A percentile compares a stretch with the other conserved stretches of the same genome.
These are phyloP conservation scores for Crithidia sp. DNA, from an alignment of 208 protist species.

Conservation along the genomic window DNA sequence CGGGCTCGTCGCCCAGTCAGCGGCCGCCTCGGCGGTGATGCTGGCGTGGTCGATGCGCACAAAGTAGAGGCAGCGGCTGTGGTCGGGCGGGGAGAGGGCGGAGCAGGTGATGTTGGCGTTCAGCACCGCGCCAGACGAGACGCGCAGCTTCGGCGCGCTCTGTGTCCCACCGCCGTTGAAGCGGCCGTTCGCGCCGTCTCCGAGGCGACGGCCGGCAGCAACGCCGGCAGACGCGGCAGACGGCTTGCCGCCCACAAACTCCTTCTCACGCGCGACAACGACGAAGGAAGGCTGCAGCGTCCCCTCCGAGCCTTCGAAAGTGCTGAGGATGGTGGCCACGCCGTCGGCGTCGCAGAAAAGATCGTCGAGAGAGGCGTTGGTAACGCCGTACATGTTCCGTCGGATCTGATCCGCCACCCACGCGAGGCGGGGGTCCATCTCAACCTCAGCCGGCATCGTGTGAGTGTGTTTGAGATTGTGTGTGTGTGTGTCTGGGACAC, in stretches of 20 bases:
- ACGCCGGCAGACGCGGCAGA: background rate
- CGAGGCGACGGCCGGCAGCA: conserved; percentile 3
- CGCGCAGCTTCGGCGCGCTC: conserved; percentile 51
- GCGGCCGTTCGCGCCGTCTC: conserved; percentile 1
- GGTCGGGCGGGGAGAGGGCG: conserved; percentile 65
- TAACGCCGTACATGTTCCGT: conserved; percentile 67
- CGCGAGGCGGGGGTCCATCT: conserved; percentile 67
- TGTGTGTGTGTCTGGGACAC: too few relatives aligned
- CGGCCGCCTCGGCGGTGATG: conserved; percentile 62
- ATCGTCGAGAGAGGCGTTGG: conserved; percentile 51
- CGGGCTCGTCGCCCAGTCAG: conserved; percentile 68
- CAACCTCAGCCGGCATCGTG: conserved; percentile 8
- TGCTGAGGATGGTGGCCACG: conserved; percentile 44
- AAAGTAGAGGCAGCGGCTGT: conserved; percentile 88
- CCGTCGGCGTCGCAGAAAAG: conserved; percentile 51
- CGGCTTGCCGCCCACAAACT: conserved; percentile 22
- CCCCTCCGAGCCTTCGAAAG: conserved; percentile 58
- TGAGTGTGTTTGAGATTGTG: background rate
- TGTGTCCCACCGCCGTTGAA: background rate
- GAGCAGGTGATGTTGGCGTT: conserved; percentile 90
- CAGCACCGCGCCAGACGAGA: conserved; percentile 62
- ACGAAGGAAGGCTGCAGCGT: conserved; percentile 54
- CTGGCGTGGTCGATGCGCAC: conserved; percentile 57
- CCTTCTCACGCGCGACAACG: conserved; percentile 62
- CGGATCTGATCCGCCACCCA: conserved; percentile 72